Conservation (phyloP, 73 alveolate species). For the Paramecium sonneborni region DNA sequence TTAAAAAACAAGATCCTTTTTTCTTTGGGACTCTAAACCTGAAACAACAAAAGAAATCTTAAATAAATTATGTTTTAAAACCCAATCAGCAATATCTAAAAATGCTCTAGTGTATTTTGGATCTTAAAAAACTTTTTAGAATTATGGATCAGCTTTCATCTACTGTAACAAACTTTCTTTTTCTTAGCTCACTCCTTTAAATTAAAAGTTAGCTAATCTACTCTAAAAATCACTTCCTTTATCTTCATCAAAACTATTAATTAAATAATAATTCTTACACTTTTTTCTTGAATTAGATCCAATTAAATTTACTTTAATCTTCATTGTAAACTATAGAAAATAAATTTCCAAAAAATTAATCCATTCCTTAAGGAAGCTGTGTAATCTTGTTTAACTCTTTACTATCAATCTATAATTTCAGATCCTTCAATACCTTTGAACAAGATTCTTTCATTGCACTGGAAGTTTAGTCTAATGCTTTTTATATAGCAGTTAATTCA, state of each 20-base stretch:
- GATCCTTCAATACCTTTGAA: background rate
- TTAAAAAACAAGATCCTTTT: background rate
- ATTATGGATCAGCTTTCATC: constrained; percentile 45
- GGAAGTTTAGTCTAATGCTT: constrained; percentile 6
- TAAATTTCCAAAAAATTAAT: background rate
- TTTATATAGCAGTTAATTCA: constrained; percentile 15
- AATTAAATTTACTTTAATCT: background rate
- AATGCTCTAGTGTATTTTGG: constrained; percentile 25
- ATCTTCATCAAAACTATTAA: constrained; percentile 4
- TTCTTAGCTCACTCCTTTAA: constrained; percentile 23
- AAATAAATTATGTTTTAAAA: background rate
- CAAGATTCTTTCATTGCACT: constrained; percentile 48
- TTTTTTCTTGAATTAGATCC: constrained; percentile 12
- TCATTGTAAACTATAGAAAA: constrained; percentile 20
- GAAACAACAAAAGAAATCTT: constrained; percentile 43
- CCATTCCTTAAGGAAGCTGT: constrained; percentile 42
- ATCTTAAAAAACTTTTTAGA: background rate
- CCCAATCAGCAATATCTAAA: constrained; percentile 55
- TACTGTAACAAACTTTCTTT: background rate
- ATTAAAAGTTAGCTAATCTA: constrained; percentile 44
- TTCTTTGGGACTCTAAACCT: background rate
- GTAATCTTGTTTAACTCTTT: background rate
- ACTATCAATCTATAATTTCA: background rate
- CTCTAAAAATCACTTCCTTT: constrained; percentile 38
- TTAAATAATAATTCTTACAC: background rate